These are phyloP conservation scores for Microascus cirrosus DNA, from an alignment of 2,329 filamentous ascomycete species.

Conservation along the genomic window DNA sequence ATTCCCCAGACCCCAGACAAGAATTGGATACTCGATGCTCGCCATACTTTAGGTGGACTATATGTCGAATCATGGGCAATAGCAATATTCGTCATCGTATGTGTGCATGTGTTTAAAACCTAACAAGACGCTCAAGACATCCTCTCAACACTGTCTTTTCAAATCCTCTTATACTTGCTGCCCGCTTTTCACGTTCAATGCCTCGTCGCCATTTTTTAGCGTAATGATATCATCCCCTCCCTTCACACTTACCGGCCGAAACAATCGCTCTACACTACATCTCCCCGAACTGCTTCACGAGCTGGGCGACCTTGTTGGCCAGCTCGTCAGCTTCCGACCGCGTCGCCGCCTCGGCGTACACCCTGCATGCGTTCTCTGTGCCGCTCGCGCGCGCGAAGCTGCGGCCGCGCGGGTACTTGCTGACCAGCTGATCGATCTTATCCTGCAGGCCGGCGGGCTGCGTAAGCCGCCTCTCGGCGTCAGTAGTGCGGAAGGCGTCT, in stretches of 20 bases:
- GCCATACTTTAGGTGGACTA: no score
- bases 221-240: not conserved
- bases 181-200: not conserved
- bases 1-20: no score
- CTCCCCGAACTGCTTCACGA: slow-evolving; percentile 50
- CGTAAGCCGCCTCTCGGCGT: slow-evolving; percentile 81
- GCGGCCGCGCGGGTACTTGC: slow-evolving; percentile 81
- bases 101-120: not conserved
- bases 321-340: slow-evolving; percentile 85
- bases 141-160: not conserved
- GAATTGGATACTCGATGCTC: no score
- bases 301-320: slow-evolving; percentile 67
- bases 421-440: slow-evolving; percentile 77
- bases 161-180: not conserved
- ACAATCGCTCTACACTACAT: not conserved
- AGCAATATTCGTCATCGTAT: no score
- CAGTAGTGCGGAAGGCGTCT: slow-evolving; percentile 80
- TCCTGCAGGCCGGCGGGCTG: slow-evolving; percentile 69
- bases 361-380: slow-evolving; percentile 90
- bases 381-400: slow-evolving; percentile 88
- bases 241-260: not conserved
- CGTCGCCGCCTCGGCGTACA: slow-evolving; percentile 90
- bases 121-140: not conserved
- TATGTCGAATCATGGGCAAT: not conserved
- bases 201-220: not conserved